Percentiles rank a stretch among this genome's conserved stretches.
These are phyloP conservation scores for Claviceps sorghi DNA, from an alignment of 2,329 filamentous ascomycete genomes.

Conservation along the genomic window DNA sequence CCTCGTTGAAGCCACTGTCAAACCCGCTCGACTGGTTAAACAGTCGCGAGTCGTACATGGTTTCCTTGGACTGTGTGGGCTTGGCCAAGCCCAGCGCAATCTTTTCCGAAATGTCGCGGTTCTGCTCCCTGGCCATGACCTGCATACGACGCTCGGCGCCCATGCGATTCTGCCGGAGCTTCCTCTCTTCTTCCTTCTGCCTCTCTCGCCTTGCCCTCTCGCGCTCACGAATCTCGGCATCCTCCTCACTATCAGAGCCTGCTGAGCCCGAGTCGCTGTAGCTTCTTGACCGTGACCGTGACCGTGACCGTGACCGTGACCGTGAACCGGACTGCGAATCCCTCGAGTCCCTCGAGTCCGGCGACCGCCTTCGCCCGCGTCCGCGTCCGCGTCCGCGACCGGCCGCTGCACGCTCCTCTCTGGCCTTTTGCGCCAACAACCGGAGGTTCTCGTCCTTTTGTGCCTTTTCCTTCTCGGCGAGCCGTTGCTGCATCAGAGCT, in stretches of 20 bases:
- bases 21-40: constrained; percentile 94
- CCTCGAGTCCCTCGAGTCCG: constrained; percentile 24
- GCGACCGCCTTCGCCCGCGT: constrained; percentile 25
- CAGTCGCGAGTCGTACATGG: constrained; percentile 91
- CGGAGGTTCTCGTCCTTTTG: constrained; percentile 89
- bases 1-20: constrained; percentile 86
- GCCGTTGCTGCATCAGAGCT: constrained; percentile 83
- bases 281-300: constrained; percentile 27
- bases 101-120: constrained; percentile 94
- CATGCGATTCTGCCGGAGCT: constrained; percentile 89
- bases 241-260: constrained; percentile 44
- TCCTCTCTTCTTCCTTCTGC: constrained; percentile 70
- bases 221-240: constrained; percentile 58
- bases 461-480: constrained; percentile 91
- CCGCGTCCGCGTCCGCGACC: constrained; percentile 11
- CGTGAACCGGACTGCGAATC: no score
- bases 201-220: constrained; percentile 65
- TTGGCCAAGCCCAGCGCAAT: constrained; percentile 89
- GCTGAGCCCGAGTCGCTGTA: constrained; percentile 38
- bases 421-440: constrained; percentile 75
- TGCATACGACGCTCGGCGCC: constrained; percentile 82
- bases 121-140: constrained; percentile 86
- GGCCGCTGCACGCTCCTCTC: constrained; percentile 57
- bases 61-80: constrained; percentile 78
- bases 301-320: constrained; percentile 20